These are phyloP conservation scores for Grigorovia humatica DNA, from an alignment of 805 yeast species.

Conservation along the genomic window DNA sequence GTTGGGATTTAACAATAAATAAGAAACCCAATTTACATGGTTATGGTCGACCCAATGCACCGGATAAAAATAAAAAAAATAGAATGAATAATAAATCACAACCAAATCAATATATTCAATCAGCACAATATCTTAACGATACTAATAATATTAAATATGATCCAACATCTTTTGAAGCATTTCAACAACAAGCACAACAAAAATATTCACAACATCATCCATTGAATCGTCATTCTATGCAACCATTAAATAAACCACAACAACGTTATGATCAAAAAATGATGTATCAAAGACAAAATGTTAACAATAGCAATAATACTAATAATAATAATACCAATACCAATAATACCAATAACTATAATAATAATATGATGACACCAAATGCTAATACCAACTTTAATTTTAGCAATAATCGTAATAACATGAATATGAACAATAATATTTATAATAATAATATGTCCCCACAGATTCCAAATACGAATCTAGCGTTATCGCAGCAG, in stretches of 20 bases:
- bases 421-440: too few species aligned
- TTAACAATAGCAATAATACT: not conserved
- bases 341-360: conserved; percentile 2
- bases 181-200: conserved; percentile 30
- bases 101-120: conserved; percentile 8
- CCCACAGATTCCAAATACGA: too few species aligned
- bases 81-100: conserved; percentile 7
- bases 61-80: conserved; percentile 32
- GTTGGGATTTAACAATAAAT: conserved; percentile 86
- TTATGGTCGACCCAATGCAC: conserved; percentile 90
- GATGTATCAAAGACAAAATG: not conserved
- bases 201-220: conserved; percentile 28
- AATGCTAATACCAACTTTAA: conserved; percentile 2
- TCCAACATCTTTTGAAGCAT: conserved; percentile 33
- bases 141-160: conserved; percentile 13
- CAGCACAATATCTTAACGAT: conserved; percentile 6
- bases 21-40: conserved; percentile 93
- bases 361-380: not conserved
- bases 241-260: conserved; percentile 4
- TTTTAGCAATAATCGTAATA: too few species aligned
- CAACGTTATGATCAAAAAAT: conserved; percentile 3
- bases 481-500: conserved; percentile 3
- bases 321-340: not conserved
- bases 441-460: too few species aligned
- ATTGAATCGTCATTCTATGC: conserved; percentile 8